Conservation (phyloP, 2,329 filamentous ascomycete species). For the Colletotrichum liaoningense region DNA sequence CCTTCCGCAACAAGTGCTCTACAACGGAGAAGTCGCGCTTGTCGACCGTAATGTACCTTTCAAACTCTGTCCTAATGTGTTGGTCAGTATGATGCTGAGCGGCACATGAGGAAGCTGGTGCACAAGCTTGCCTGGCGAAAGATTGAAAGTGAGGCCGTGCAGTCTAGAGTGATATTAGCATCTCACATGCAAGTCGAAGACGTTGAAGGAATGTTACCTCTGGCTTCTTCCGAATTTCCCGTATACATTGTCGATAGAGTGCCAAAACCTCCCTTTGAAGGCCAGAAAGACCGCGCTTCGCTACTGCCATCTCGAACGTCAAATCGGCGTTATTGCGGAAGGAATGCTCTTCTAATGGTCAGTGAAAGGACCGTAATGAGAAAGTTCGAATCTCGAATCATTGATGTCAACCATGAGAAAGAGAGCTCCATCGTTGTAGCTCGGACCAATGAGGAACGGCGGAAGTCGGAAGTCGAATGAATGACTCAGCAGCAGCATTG, state of each 20-base stretch:
- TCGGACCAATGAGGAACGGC: slow-evolving; percentile 11
- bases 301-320: slow-evolving; percentile 22
- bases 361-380: not conserved
- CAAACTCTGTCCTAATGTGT: slow-evolving; percentile 76
- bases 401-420: slow-evolving; percentile 26
- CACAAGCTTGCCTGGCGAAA: slow-evolving; percentile 68
- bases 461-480: not conserved
- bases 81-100: not conserved
- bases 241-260: slow-evolving; percentile 87
- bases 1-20: slow-evolving; percentile 86
- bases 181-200: not conserved
- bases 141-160: slow-evolving; percentile 70
- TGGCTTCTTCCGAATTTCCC: slow-evolving; percentile 85
- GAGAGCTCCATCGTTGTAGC: not conserved
- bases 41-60: slow-evolving; percentile 74
- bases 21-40: slow-evolving; percentile 89
- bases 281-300: slow-evolving; percentile 72
- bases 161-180: slow-evolving; percentile 51
- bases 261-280: slow-evolving; percentile 90
- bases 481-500: slow-evolving; percentile 19
- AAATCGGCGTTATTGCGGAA: not conserved
- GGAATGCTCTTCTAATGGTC: not conserved
- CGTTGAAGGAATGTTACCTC: slow-evolving; percentile 56
- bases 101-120: not conserved
- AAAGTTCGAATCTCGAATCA: slow-evolving; percentile 19